Evolutionary conservation across 495 filamentous ascomycete genomes (phyloP), one percentile per base, ranked within the genome.

Genomic region (Neurospora cerealis): DNA sequence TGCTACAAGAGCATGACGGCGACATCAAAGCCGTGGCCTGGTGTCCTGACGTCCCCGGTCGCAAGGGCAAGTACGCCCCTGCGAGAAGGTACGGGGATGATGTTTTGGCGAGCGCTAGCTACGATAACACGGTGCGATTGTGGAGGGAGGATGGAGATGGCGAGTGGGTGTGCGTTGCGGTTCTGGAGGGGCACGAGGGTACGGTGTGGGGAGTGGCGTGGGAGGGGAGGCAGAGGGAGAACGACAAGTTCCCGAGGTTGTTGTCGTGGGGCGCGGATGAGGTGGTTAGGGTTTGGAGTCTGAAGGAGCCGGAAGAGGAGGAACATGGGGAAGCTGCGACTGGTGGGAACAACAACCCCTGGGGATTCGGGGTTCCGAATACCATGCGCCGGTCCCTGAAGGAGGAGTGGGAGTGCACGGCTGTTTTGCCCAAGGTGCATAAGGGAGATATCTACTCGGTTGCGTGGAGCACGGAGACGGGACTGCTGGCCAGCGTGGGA

Each of bases 11-110:
- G 81, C 96, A 99, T 78, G 92, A 92, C 37, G 95, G 92, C 17
- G 96, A 99, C 80, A 95, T 99, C 44, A 99, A 99, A 79, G 93
- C 89, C 72, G 93, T 99, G 5, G 87, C 89, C 0, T 99, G 96
- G 96, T 92, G 96, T 79, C 93, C 94, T 3, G 37, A 88, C 41
- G 77, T 82, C 24, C 80, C 80, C 15, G 78, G 78, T 6, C 76
- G 80, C 5, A 76, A 79, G 19, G 44, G 37, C 17, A 90, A 93
- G 77, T 84, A 83, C 1, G 78, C 60, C 2, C 44, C 24, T 13
- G 32, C 74, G 21, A 21, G 69, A 36, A 70, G 82, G 36, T 85
- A 83, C 69, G 79, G 82, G 60, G 79, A 78, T 42, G 90, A 95
- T 73, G 86, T 94, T 70, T 84, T 99, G 21, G 96, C 93, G 7